Evolutionary conservation across 345 rosid genomes (phyloP), one percentile per base, ranked within the genome.

Genomic region (Euphorbia tirucalli): DNA sequence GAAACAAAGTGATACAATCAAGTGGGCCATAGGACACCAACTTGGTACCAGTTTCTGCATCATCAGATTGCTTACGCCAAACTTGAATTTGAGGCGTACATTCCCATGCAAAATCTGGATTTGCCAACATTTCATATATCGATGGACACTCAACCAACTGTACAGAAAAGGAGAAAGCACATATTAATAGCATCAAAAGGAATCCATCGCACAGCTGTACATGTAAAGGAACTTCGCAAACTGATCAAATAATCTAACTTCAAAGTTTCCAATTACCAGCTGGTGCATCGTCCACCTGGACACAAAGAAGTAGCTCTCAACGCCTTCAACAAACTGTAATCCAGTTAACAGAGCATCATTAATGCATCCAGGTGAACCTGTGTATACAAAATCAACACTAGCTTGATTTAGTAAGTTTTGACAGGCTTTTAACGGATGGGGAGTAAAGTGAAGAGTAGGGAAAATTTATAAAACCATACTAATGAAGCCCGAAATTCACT

Each of bases 221-320:
- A 41, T 49, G n/a, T 55, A 57, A 24, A 28, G 7, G 28, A 7
- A 25, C 32, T 57, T 11, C 16, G 25, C 25, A 32, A 27, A 59
- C 28, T 15, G 37, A 59, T 30, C 21, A 30, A 35, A 28, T 59
- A 5, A 59, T 56, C 21, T 25, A 24, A 61, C 13, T 31, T 9
- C 21, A 9, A 22, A 63, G 16, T 63, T 50, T 18, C 28, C 28
- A 49, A 85, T 86, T 88, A 93, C 98, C 93, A 93, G 77, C 78
- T 93, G 98, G 80, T 93, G 98, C 93, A 90, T 87, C 1, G 95
- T 90, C 98, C 98, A 93, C 66, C 96, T 75, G 52, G 93, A 86
- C 43, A 93, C 96, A 76, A 93, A 90, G 75, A 93, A 93, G 84
- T 81, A 89, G 78, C 90, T 87, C 74, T 89, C 95, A 6, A 93